Evolutionary conservation across 208 protist genomes (phyloP), one percentile per base, ranked within the genome.

Genomic region (Plasmodiophora brassicae): DNA sequence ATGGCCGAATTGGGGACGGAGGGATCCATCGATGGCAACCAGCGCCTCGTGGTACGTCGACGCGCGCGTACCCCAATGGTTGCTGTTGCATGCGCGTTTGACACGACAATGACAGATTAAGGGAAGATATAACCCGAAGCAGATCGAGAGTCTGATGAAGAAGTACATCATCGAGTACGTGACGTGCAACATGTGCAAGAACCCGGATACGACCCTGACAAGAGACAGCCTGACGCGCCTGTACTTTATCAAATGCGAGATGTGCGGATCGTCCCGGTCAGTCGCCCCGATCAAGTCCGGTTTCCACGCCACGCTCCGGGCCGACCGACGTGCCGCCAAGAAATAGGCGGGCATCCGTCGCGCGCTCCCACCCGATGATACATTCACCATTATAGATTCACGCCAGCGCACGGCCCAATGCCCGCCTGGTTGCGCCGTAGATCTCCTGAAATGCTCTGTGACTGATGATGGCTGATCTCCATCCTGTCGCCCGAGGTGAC

Each of bases 151-250:
- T 46, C 78, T 95, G 14, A 89, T 95, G 88, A 90, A 89, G 86
- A 88, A 90, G 85, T 95, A 95, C 87, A 95, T 95, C 78, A 57
- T 71, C 36, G 93, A 95, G 86, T 95, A 95, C 85, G 93, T 94
- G 0, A 87, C 87, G n/a, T 94, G 93, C 87, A 88, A 91, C 72
- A 95, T 92, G 71, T 94, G 93, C 91, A 93, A 92, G 28, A 85
- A 60, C 38, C 89, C 91, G 38, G 91, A 94, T 46, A 94, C 93
- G 0, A 38, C 86, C 14, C 89, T 94, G 0, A 90, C 90, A 41
- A 88, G 89, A 57, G 93, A 94, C 53, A 54, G 50, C 28, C 28
- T 88, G 44, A 94, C 91, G 50, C 85, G 92, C 83, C n/a, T 94
- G 45, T 92, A 93, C 50, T 94, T 94, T 88, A 85, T 94, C 43